These are phyloP conservation scores for Salix purpurea DNA, from an alignment of 345 rosid genomes.

Conservation along the genomic window DNA sequence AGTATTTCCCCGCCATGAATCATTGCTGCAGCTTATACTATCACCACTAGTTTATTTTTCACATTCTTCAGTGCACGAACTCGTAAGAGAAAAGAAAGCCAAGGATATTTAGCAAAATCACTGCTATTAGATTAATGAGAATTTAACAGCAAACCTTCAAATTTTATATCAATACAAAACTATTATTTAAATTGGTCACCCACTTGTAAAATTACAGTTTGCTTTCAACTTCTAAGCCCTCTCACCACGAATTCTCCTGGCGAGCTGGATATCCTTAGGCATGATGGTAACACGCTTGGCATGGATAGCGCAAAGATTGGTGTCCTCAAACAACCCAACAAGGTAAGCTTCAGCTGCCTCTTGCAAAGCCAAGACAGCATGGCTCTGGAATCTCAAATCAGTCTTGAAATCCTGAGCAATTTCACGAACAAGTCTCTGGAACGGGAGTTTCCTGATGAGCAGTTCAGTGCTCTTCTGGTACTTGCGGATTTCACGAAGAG, in stretches of 20 bases:
- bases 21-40: no score
- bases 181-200: no score
- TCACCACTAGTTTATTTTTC: no score
- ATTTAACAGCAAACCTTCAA: no score
- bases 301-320: conserved; percentile 21
- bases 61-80: no score
- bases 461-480: conserved; percentile 26
- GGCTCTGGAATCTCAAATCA: conserved; percentile 25
- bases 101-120: no score
- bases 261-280: neutral
- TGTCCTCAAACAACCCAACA: conserved; percentile 22
- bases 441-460: conserved; percentile 23
- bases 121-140: no score
- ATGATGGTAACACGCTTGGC: conserved; percentile 23
- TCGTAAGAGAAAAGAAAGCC: no score
- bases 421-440: conserved; percentile 31
- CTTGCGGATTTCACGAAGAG: conserved; percentile 28
- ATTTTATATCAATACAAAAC: no score
- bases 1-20: no score
- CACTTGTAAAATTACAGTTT: no score
- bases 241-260: conserved; percentile 21
- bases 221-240: conserved; percentile 8
- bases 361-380: conserved; percentile 18
- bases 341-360: conserved; percentile 26
- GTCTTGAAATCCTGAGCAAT: conserved; percentile 27